These are phyloP conservation scores for Paecilomyces dactylethromorphus DNA, from an alignment of 2,329 filamentous ascomycete genomes.

Conservation along the genomic window DNA sequence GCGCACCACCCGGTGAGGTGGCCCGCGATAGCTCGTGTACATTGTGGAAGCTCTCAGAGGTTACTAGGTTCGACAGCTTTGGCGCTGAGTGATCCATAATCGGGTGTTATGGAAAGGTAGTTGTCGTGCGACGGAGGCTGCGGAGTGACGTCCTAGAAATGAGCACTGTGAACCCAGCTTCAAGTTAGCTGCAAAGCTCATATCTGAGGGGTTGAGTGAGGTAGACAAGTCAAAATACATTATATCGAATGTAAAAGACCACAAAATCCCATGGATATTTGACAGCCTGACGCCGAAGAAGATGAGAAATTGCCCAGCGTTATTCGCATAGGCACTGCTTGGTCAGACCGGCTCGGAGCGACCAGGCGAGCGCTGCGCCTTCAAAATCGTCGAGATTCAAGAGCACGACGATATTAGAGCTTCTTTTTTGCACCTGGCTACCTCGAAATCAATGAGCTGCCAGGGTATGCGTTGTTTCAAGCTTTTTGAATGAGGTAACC, in stretches of 20 bases:
- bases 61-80: constrained; percentile 23
- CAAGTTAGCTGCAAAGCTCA: not conserved
- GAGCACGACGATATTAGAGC: not conserved
- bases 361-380: not conserved
- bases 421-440: not conserved
- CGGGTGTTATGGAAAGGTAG: constrained; percentile 10
- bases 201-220: not conserved
- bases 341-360: not conserved
- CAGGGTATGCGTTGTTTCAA: not conserved
- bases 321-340: constrained; percentile 17
- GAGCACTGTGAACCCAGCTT: not conserved
- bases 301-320: constrained; percentile 12
- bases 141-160: not conserved
- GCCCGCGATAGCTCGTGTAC: constrained; percentile 72
- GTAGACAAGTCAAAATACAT: not conserved
- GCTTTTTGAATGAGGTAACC: not conserved
- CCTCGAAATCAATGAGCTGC: not conserved
- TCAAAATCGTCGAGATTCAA: not conserved
- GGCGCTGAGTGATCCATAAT: constrained; percentile 30
- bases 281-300: constrained; percentile 11
- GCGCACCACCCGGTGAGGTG: constrained; percentile 66
- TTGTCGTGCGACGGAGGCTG: constrained; percentile 8
- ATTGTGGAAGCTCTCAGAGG: constrained; percentile 32
- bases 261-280: not conserved
- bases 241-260: not conserved